Conservation (phyloP, 2,329 filamentous ascomycete species). For the Teratosphaeria epicoccoides region DNA sequence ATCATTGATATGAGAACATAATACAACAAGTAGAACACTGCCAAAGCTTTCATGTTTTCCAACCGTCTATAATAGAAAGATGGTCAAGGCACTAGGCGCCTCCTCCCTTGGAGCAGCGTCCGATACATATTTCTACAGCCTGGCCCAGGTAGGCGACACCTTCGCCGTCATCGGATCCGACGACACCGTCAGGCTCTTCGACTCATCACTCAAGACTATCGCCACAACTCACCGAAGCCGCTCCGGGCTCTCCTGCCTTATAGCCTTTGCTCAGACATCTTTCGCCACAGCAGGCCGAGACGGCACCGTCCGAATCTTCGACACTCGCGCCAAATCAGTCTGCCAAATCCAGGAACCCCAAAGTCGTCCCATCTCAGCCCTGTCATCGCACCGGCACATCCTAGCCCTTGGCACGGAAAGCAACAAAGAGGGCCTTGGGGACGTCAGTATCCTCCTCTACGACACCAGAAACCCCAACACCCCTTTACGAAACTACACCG, state of each 20-base stretch:
- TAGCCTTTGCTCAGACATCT: slow-evolving; percentile 32
- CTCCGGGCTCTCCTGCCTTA: slow-evolving; percentile 53
- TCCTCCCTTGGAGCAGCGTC: slow-evolving; percentile 10
- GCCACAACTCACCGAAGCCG: slow-evolving; percentile 44
- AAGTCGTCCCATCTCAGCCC: slow-evolving; percentile 39
- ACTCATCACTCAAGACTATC: slow-evolving; percentile 46
- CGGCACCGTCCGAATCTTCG: slow-evolving; percentile 43
- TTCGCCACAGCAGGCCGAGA: slow-evolving; percentile 63
- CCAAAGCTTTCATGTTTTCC: neutral
- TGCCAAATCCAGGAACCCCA: slow-evolving; percentile 30
- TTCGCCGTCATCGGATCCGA: slow-evolving; percentile 59
- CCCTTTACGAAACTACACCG: slow-evolving; percentile 31
- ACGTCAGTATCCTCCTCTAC: slow-evolving; percentile 28
- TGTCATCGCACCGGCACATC: slow-evolving; percentile 52
- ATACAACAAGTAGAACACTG: neutral
- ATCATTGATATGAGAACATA: no score
- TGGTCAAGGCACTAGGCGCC: slow-evolving; percentile 11
- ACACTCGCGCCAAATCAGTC: slow-evolving; percentile 12
- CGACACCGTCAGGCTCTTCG: slow-evolving; percentile 56
- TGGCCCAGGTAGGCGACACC: slow-evolving; percentile 32
- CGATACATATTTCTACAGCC: slow-evolving; percentile 45
- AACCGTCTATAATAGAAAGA: neutral
- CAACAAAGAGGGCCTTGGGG: slow-evolving; percentile 28
- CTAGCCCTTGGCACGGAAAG: slow-evolving; percentile 63
- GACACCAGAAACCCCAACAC: slow-evolving; percentile 31